Evolutionary conservation across 192 early-diverging fungal genomes (phyloP), one percentile per base, ranked within the genome.

Genomic region (Linnemannia elongata): DNA sequence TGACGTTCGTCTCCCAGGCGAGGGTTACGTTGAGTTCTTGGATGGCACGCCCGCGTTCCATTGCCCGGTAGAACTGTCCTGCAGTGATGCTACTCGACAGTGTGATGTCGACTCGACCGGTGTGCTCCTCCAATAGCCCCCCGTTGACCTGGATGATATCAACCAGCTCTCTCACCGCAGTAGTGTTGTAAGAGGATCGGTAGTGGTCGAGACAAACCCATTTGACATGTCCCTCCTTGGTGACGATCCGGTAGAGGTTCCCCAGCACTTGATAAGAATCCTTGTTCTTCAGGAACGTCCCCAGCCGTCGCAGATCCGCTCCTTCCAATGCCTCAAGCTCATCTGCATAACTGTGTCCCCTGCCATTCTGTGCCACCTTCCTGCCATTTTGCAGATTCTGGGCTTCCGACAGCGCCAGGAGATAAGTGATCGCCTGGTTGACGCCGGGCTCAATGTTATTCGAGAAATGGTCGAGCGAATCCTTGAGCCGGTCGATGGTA

Each of bases 201-300:
- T 85, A 85, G 20, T 85, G 82, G 30, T 85, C 82, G 33, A 68
- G 44, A 22, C 82, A 85, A 2, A 85, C 74, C 82, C 82, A 55
- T 8, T 69, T 77, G 30, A 78, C 77, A 49, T 73, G 36, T 7
- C 82, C 82, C n/a, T 85, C 77, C 0, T 38, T 12, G 7, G 77
- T 79, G 47, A 68, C 70, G 24, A 79, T 52, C 68, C 82, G 54
- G 49, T 85, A 76, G 10, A 85, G 73, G 22, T 79, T 76, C 13
- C 82, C 82, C 6, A 85, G 52, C 24, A 55, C 71, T 18, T 30
- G 36, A 6, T n/a, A 36, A 1, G 12, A 10, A 24, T 79, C 77
- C 22, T 24, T 71, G 15, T 54, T 33, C 66, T 71, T 79, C 8
- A 85, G 47, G 24, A 69, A 85, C 47, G 60, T 24, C 4, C 38